A percentile compares a stretch with the other conserved stretches of the same genome.
Evolutionary conservation across 2,329 filamentous ascomycete species (phyloP).

Genomic region (Claviceps lovelessii): DNA sequence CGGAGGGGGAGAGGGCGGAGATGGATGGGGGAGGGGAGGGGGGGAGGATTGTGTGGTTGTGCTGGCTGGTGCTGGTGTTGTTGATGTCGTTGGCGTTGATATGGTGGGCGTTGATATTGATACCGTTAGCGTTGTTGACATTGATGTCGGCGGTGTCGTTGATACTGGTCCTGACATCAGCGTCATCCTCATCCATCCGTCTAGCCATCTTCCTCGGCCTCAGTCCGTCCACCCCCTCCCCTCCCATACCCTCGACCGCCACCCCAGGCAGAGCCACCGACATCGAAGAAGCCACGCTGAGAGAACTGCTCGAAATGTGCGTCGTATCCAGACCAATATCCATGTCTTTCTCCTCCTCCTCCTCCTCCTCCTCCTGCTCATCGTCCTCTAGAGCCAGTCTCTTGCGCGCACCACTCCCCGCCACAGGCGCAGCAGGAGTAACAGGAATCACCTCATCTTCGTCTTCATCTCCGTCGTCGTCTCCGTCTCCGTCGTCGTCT

Average conservation of each 20-base stretch:
- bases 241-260: not conserved
- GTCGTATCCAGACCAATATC: constrained; percentile 13
- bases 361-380: constrained; percentile 2
- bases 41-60: constrained; percentile 28
- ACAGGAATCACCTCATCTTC: constrained; percentile 11
- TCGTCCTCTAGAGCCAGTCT: not conserved
- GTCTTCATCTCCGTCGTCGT: not conserved
- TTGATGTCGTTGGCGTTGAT: not conserved
- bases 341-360: not conserved
- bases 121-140: constrained; percentile 2
- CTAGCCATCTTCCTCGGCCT: constrained; percentile 16
- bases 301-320: constrained; percentile 19
- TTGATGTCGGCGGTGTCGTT: too few relatives aligned
- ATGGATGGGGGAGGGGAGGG: constrained; percentile 37
- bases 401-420: not conserved
- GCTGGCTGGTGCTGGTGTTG: too few relatives aligned
- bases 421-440: constrained; percentile 8
- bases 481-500: not conserved
- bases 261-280: constrained; percentile 3
- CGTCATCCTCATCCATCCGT: not conserved
- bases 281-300: constrained; percentile 9
- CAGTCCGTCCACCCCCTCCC: constrained; percentile 16
- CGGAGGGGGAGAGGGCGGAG: constrained; percentile 27
- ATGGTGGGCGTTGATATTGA: constrained; percentile 3
- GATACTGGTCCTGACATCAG: too few relatives aligned